Evolutionary conservation across 2,329 filamentous ascomycete species (phyloP), one percentile per base, ranked within the genome.

Genomic region (Fusarium nurragi): DNA sequence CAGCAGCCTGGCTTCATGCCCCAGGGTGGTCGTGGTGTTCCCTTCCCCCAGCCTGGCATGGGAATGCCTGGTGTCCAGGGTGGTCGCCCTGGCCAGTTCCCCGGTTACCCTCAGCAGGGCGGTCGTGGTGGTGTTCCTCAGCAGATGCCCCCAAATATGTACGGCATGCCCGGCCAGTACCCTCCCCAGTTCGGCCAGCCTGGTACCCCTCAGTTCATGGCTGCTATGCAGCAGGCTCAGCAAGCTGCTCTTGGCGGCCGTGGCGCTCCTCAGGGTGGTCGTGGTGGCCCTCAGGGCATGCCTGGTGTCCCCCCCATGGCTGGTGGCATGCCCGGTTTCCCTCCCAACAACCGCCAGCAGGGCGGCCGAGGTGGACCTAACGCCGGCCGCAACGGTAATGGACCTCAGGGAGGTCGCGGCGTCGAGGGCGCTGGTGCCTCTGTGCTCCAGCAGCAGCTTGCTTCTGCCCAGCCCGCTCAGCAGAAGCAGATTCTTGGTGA

Each of bases 401-500:
- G 77, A 67, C 74, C 74, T 67, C 84, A 86, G 74, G 83, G 78
- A 62, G 80, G 79, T 69, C 83, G 85, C 76, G 70, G 78, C 75
- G 61, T 60, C 49, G 74, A 75, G 59, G 76, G 75, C 18, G 70
- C 60, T 25, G 69, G 65, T 59, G 69, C 74, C 46, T 55, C 62
- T 32, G 74, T 85, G 48, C 79, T 89, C 60, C 85, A 88, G 77
- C 74, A 80, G 30, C 87, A 90, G 78, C 82, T 90, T 40, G 78
- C 82, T 63, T 72, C 77, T 32, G 83, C 84, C 46, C 82, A 82
- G 58, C 86, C 90, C 36, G 84, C 86, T 45, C 92, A 97, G 83
- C 95, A 98, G 86, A 99, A 99, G 89, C 95, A 99, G 86, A 92
- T 98, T 80, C 89, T 99, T 53, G 95, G 95, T 78, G 95, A 99